Percentiles rank a stretch among this genome's conserved stretches.
phyloP scores from a whole-genome alignment of 2,329 filamentous ascomycete species.

The Nannizziopsis barbatae region DNA sequence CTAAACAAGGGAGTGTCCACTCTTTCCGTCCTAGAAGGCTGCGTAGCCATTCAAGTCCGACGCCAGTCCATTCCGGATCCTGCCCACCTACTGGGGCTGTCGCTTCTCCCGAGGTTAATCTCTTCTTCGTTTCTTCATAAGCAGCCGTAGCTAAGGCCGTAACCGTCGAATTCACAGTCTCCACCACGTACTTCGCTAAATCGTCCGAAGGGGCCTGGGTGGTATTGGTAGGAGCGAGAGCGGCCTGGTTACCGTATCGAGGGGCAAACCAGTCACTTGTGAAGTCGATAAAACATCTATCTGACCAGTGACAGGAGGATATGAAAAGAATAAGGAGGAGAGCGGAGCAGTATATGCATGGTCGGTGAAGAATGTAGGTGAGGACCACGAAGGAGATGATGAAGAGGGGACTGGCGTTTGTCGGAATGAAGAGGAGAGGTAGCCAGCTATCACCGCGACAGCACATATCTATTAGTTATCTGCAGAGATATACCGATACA shows the following conservation, averaged over 20 bases:
- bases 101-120: slow-evolving; percentile 20
- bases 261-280: slow-evolving; percentile 86
- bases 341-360: slow-evolving; percentile 95
- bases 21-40: slow-evolving; percentile 71
- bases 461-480: slow-evolving; percentile 3
- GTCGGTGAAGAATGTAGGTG: slow-evolving; percentile 91
- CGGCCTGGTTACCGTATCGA: slow-evolving; percentile 39
- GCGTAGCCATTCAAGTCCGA: slow-evolving; percentile 77
- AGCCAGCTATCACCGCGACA: slow-evolving; percentile 52
- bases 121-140: slow-evolving; percentile 47
- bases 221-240: slow-evolving; percentile 17
- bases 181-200: slow-evolving; percentile 30
- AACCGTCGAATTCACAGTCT: slow-evolving; percentile 57
- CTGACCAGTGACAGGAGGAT: slow-evolving; percentile 80
- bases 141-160: slow-evolving; percentile 56
- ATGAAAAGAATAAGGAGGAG: slow-evolving; percentile 90
- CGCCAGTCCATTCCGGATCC: slow-evolving; percentile 57
- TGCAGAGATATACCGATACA: neutral
- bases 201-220: slow-evolving; percentile 19
- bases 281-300: slow-evolving; percentile 88
- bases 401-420: slow-evolving; percentile 73
- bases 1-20: slow-evolving; percentile 84
- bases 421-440: slow-evolving; percentile 76
- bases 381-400: slow-evolving; percentile 82
- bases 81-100: slow-evolving; percentile 23